phyloP scores from a whole-genome alignment of 768 basidiomycete species.

The Hygrocybe punicea region DNA sequence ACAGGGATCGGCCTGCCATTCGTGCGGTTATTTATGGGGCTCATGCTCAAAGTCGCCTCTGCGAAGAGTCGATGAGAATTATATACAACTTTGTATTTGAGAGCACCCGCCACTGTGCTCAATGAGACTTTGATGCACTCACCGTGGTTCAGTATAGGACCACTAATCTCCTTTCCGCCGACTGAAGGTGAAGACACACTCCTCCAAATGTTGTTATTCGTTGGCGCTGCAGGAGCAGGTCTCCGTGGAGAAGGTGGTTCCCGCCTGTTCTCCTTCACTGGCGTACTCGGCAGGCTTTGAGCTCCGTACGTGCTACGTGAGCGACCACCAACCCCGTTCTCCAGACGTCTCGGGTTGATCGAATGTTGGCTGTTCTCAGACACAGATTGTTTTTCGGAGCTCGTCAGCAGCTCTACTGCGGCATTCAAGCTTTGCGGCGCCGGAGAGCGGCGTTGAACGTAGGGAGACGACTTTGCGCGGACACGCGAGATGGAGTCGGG shows the following conservation, averaged over 20 bases:
- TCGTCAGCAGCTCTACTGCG: slow-evolving; percentile 61
- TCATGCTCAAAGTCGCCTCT: slow-evolving; percentile 73
- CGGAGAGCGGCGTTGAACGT: slow-evolving; percentile 51
- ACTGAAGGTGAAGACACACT: slow-evolving; percentile 42
- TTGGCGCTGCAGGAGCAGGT: slow-evolving; percentile 40
- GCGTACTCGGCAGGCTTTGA: slow-evolving; percentile 21
- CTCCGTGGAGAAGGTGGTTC: slow-evolving; percentile 45
- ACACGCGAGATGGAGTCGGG: slow-evolving; percentile 44
- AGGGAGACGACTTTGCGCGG: slow-evolving; percentile 53
- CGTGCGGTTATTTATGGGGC: slow-evolving; percentile 66
- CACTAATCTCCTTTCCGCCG: slow-evolving; percentile 64
- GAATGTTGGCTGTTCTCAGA: slow-evolving; percentile 4
- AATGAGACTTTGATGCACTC: too few species aligned
- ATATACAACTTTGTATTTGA: slow-evolving; percentile 1
- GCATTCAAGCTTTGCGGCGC: slow-evolving; percentile 70
- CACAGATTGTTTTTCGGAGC: slow-evolving; percentile 16
- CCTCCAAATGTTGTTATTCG: slow-evolving; percentile 30
- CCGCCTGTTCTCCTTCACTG: slow-evolving; percentile 27
- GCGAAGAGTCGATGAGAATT: slow-evolving; percentile 8
- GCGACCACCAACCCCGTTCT: slow-evolving; percentile 20
- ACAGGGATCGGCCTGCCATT: slow-evolving; percentile 63
- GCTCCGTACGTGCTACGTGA: background rate
- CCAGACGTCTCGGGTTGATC: slow-evolving; percentile 10
- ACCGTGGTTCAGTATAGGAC: slow-evolving; percentile 70
- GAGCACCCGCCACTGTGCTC: too few species aligned